Percentiles rank a stretch among this genome's conserved stretches.
Evolutionary conservation across 2,329 filamentous ascomycete genomes (phyloP).

Genomic region (Clonostachys rosea): DNA sequence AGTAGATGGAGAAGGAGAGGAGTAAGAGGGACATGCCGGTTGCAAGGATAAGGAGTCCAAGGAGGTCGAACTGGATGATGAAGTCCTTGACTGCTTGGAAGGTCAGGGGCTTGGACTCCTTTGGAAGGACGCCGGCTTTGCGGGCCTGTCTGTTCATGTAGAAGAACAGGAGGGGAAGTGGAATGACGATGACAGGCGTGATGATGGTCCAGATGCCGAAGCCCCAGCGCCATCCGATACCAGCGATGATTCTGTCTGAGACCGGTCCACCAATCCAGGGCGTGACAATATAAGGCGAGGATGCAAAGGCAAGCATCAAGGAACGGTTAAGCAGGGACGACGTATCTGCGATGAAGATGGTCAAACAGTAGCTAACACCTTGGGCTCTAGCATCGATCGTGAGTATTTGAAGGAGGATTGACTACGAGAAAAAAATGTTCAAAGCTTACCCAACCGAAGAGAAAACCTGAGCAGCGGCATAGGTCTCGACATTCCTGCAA

Average conservation of each 20-base stretch:
- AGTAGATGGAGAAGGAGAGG: slow-evolving; percentile 60
- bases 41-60: slow-evolving; percentile 57
- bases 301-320: slow-evolving; percentile 58
- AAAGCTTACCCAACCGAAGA: slow-evolving; percentile 52
- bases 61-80: slow-evolving; percentile 55
- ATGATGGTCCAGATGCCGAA: slow-evolving; percentile 64
- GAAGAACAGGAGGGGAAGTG: slow-evolving; percentile 50
- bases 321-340: slow-evolving; percentile 61
- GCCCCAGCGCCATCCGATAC: slow-evolving; percentile 61
- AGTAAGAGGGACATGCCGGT: slow-evolving; percentile 60
- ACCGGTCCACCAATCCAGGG: slow-evolving; percentile 60
- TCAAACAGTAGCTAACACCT: slow-evolving; percentile 33
- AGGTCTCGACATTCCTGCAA: slow-evolving; percentile 54
- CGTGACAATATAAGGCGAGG: slow-evolving; percentile 62
- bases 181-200: slow-evolving; percentile 50
- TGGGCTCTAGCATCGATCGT: slow-evolving; percentile 47
- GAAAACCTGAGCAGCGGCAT: slow-evolving; percentile 61
- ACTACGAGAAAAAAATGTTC: slow-evolving; percentile 31
- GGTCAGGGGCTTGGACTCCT: slow-evolving; percentile 36
- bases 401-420: slow-evolving; percentile 38
- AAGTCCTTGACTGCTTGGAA: slow-evolving; percentile 40
- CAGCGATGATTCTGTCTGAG: slow-evolving; percentile 41
- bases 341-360: slow-evolving; percentile 64
- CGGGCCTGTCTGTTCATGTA: slow-evolving; percentile 55
- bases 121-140: slow-evolving; percentile 39